A percentile compares a stretch with the other conserved stretches of the same genome.
Evolutionary conservation across 2,329 filamentous ascomycete species (phyloP).

Genomic region (Ambrosiella cleistominuta): DNA sequence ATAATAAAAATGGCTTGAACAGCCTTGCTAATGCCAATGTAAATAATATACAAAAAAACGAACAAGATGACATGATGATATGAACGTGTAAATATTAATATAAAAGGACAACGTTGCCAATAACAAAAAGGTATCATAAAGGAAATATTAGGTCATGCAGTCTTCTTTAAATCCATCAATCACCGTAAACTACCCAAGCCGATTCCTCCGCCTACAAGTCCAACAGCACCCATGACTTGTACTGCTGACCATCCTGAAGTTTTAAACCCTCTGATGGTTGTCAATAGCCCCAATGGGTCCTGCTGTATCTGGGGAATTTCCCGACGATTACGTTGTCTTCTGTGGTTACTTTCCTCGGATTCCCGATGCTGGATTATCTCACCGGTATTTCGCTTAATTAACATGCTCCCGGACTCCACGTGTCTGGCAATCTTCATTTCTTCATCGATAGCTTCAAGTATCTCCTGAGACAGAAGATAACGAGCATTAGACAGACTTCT

Average conservation of each 20-base stretch:
- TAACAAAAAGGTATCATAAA: neutral
- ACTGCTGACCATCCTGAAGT: conserved; percentile 11
- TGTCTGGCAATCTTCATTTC: conserved; percentile 45
- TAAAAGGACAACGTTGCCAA: too few species aligned
- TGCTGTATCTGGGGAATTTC: conserved; percentile 6
- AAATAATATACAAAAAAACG: too few species aligned
- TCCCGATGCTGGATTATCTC: neutral
- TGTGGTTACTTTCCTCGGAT: neutral
- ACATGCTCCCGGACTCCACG: conserved; percentile 44
- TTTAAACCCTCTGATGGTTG: conserved; percentile 5
- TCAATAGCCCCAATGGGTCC: conserved; percentile 10
- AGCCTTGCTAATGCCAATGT: too few species aligned
- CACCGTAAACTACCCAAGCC: conserved; percentile 3
- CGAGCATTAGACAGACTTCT: conserved; percentile 56
- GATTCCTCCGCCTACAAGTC: conserved; percentile 9
- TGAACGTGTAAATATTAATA: too few species aligned
- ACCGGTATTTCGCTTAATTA: conserved; percentile 24
- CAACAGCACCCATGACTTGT: conserved; percentile 9
- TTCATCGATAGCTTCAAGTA: conserved; percentile 51
- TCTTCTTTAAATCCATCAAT: neutral
- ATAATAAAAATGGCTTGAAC: too few species aligned
- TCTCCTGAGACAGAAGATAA: conserved; percentile 45
- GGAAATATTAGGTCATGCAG: neutral
- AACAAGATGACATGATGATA: too few species aligned
- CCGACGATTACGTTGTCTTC: neutral